Conservation (phyloP, 2,329 filamentous ascomycete genomes). For the Ilyonectria robusta region DNA sequence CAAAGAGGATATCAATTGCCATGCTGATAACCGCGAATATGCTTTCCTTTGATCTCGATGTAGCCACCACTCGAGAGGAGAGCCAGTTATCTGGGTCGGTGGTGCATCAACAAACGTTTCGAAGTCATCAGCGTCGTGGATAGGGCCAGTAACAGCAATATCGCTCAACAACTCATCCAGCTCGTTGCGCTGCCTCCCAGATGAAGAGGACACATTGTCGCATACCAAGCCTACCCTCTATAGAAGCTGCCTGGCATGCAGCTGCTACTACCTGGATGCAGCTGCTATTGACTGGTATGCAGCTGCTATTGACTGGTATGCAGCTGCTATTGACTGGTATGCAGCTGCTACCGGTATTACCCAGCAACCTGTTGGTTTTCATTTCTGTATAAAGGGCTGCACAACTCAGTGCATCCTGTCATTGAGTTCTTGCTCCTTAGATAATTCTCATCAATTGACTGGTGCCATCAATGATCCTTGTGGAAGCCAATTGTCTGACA, state of each 20-base stretch:
- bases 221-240: background rate
- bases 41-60: background rate
- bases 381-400: too few species aligned
- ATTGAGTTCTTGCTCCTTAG: too few species aligned
- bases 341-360: too few species aligned
- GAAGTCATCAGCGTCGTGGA: constrained; percentile 4
- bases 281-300: background rate
- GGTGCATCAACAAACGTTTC: constrained; percentile 3
- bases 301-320: background rate
- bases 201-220: constrained; percentile 1
- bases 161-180: constrained; percentile 7
- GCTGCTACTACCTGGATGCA: background rate
- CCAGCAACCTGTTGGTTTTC: too few species aligned
- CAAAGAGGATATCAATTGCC: background rate
- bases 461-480: background rate
- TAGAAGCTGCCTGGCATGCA: background rate
- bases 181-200: constrained; percentile 7
- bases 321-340: background rate
- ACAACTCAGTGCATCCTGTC: too few species aligned
- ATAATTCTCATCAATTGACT: too few species aligned
- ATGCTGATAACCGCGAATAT: too few species aligned
- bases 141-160: constrained; percentile 9
- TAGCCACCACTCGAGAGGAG: constrained; percentile 5
- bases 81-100: constrained; percentile 7
- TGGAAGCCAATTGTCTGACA: background rate